phyloP scores from a whole-genome alignment of 805 yeast genomes.

The Hanseniaspora thailandica region DNA sequence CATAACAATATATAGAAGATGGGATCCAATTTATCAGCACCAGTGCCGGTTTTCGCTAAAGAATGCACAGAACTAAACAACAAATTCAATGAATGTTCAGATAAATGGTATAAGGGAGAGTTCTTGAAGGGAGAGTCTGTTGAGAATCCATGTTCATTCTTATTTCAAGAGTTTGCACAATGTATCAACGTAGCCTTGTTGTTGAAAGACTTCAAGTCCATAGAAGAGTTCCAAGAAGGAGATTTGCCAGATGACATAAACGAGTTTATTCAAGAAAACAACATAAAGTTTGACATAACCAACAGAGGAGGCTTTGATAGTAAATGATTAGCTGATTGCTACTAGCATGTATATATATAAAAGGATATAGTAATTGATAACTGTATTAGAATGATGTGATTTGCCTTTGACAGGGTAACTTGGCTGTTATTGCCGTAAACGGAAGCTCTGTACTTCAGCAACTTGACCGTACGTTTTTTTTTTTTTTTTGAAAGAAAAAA shows the following conservation, averaged over 20 bases:
- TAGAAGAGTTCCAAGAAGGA: slow-evolving; percentile 74
- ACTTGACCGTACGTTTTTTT: no score
- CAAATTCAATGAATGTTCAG: slow-evolving; percentile 85
- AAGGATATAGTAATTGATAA: not conserved
- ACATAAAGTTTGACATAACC: slow-evolving; percentile 10
- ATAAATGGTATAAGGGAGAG: slow-evolving; percentile 85
- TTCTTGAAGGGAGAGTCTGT: slow-evolving; percentile 45
- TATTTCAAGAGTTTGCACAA: slow-evolving; percentile 80
- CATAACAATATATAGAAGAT: slow-evolving; percentile 25
- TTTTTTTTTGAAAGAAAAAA: no score
- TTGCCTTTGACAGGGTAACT: not conserved
- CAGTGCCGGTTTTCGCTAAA: slow-evolving; percentile 66
- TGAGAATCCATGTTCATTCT: slow-evolving; percentile 79
- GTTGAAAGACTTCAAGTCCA: slow-evolving; percentile 67
- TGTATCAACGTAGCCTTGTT: slow-evolving; percentile 68
- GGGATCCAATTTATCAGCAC: slow-evolving; percentile 65
- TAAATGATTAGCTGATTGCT: no score
- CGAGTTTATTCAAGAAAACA: slow-evolving; percentile 8
- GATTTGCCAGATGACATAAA: slow-evolving; percentile 32
- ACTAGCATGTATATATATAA: not conserved
- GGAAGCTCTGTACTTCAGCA: no score
- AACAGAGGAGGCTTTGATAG: slow-evolving; percentile 13
- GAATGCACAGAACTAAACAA: slow-evolving; percentile 84
- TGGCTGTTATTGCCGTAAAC: not conserved
- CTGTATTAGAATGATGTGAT: no score